Percentiles rank a stretch among this genome's conserved stretches.
Evolutionary conservation across 805 yeast species (phyloP).

Genomic region (Starmerella potacharoeniae): DNA sequence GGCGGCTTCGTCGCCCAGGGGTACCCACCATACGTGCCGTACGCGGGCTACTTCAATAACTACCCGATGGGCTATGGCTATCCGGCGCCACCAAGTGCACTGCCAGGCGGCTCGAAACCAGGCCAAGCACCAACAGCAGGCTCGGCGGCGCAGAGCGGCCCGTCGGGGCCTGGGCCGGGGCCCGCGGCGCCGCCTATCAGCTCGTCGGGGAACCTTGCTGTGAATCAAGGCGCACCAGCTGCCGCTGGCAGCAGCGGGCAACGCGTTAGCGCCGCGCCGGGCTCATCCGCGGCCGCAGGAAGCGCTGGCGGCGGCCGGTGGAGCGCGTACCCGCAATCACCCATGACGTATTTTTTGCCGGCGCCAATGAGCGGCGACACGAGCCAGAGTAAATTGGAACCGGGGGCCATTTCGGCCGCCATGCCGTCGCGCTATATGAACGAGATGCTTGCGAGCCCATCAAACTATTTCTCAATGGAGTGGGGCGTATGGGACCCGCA

Average conservation of each 20-base stretch:
- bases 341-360: slow-evolving; percentile 15
- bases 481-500: slow-evolving; percentile 34
- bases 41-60: slow-evolving; percentile 1
- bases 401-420: slow-evolving; percentile 57
- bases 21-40: neutral
- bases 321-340: slow-evolving; percentile 16
- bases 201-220: neutral
- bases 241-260: neutral
- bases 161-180: too few species aligned
- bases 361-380: neutral
- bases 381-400: slow-evolving; percentile 37
- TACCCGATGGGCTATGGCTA: slow-evolving; percentile 2
- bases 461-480: slow-evolving; percentile 55
- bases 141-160: neutral
- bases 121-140: neutral
- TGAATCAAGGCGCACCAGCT: neutral
- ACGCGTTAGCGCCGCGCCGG: neutral
- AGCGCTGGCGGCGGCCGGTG: slow-evolving; percentile 8
- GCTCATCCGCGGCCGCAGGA: neutral
- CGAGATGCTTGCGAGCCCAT: slow-evolving; percentile 72
- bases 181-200: too few species aligned
- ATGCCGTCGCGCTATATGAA: slow-evolving; percentile 55
- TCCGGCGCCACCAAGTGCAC: slow-evolving; percentile 1
- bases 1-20: neutral
- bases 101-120: neutral